Evolutionary conservation across 2,329 filamentous ascomycete species (phyloP), one percentile per base, ranked within the genome.

Genomic region (Arthrinium puccinioides): DNA sequence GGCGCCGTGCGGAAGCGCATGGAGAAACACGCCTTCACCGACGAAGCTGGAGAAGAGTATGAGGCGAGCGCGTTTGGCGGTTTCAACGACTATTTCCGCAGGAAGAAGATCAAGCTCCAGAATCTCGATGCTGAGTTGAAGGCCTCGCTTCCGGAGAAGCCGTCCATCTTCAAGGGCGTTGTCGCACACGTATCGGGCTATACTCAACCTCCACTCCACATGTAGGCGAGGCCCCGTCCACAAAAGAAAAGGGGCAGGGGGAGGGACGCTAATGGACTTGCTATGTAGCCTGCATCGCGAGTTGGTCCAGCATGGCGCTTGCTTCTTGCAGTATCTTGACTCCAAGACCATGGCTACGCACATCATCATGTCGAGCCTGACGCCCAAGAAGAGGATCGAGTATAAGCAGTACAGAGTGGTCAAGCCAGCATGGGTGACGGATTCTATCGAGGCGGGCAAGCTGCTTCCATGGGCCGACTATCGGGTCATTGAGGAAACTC

Each of bases 61-160:
- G 80, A 82, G 41, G 77, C 72, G 2, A 96, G 88, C 44, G 77
- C 76, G 36, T 98, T 97, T 60, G 87, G 87, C 19, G 90, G 89
- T 8, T 94, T 97, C 52, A 64, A 71, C 18, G 90, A 97, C 54
- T 98, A 97, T 60, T 94, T 96, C 57, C 76, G 89, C 34, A 82
- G 89, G 39, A 98, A 98, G 69, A 96, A 94, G 70, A 80, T 95
- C 60, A 98, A 98, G 57, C 73, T 98, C 4, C 92, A 97, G 60
- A 98, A 98, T 53, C 75, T 92, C 21, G 92, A 98, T 61, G 81
- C 80, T 8, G 78, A 94, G 37, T 69, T 94, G 30, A 81, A 90
- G 41, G 74, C 83, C 21, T 67, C 76, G 4, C 76, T 80, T 2
- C 61, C 66, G 1, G 79, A 82, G 47, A 87, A 84, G 45, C 87